A percentile compares a stretch with the other conserved stretches of the same genome.
Evolutionary conservation across 495 filamentous ascomycete genomes (phyloP).

Genomic region (Aspergillus avenaceus): DNA sequence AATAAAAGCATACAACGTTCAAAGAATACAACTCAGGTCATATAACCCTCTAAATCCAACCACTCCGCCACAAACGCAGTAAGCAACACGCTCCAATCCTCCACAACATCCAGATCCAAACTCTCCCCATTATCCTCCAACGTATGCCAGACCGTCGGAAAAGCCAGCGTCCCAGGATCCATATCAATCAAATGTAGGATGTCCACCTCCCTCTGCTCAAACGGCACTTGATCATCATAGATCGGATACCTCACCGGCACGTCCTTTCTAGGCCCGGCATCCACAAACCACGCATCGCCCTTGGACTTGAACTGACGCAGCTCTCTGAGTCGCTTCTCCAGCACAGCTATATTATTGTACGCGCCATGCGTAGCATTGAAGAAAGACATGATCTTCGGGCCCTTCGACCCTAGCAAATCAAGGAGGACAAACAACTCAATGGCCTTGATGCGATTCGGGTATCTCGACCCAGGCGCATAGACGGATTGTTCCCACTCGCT

Average conservation of each 20-base stretch:
- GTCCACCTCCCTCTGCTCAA: background rate
- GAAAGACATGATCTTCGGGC: background rate
- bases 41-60: background rate
- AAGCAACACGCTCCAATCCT: background rate
- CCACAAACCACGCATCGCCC: background rate
- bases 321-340: background rate
- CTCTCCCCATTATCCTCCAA: background rate
- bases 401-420: background rate
- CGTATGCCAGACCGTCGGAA: conserved; percentile 1
- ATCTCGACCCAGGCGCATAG: background rate
- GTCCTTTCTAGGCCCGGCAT: background rate
- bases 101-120: background rate
- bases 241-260: background rate
- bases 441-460: background rate
- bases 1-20: background rate
- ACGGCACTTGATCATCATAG: background rate
- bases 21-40: background rate
- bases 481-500: background rate
- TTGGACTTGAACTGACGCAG: background rate
- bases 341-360: background rate
- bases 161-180: background rate
- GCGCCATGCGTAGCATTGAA: background rate
- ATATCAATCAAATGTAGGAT: background rate
- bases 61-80: background rate
- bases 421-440: background rate